Base-by-base conservation (phyloP, 768 basidiomycete species). In the Pleurotus platypus region DNA sequence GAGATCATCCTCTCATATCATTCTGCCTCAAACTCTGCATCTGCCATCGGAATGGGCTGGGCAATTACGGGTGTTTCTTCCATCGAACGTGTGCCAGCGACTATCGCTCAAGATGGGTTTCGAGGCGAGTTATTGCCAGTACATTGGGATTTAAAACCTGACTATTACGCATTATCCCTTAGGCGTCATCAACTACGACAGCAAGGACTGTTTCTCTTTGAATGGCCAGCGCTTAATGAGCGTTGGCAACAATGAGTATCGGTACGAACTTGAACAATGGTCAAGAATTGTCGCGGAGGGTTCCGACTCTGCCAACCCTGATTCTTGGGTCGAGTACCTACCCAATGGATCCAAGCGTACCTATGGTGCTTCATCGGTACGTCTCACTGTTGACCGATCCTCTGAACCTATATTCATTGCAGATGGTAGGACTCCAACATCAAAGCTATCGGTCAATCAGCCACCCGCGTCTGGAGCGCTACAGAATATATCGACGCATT, bases 211-310 rank as follows among this genome's bases (percentile, higher is more conserved):
- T 15, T 60, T 60, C 18, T 30, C 48, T 2, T 46, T 60, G 20
- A 56, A 60, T 16, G 59, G 59, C 26, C 59, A 57, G 42, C 59
- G 59, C 24, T 47, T 60, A n/a, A 45, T 60, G 5, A 47, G 39
- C 37, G 53, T 57, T 24, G 42, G 59, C 11, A 56, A 49, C 26
- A 57, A 51, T 26, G 56, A 60, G 47, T 60, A 60, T 42, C 59
- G 49, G 18, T 60, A 49, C 35, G 59, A 60, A 24, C 39, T 60
- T 16, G 59, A 60, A 45, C 59, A 60, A 13, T 60, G 59, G 56
- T 51, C 56, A 7, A 60, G 57, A 27, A 18, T 60, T 16, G 30
- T 51, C n/a, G 59, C 42, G 7, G 15, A 39, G 18, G 59, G 59
- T 22, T 54, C 51, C 24, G 20, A 57, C 42, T 27, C 56, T 9